phyloP scores from a whole-genome alignment of 1,284 basidiomycete species.

The Sphaerobolus stellatus region DNA sequence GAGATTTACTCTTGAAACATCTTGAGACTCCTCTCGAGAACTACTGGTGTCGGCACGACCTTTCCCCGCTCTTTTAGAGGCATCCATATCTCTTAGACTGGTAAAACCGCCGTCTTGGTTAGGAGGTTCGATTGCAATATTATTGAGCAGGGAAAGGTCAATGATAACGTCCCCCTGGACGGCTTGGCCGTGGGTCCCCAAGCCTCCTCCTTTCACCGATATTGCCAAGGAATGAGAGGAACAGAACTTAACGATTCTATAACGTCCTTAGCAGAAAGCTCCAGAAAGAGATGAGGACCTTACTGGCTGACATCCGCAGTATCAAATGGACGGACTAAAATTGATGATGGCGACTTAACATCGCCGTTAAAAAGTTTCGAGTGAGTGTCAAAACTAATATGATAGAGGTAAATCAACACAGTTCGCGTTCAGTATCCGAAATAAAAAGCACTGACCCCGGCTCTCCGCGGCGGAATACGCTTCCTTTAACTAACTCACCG shows the following conservation, averaged over 20 bases:
- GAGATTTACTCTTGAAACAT: too few relatives aligned
- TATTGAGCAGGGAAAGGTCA: conserved; percentile 68
- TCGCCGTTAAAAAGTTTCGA: conserved; percentile 79
- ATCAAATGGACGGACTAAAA: conserved; percentile 67
- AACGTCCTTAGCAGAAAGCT: conserved; percentile 9
- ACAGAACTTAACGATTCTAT: conserved; percentile 71
- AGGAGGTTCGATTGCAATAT: conserved; percentile 66
- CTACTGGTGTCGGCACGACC: too few relatives aligned
- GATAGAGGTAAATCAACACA: conserved; percentile 1
- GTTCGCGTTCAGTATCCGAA: background rate
- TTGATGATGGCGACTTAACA: conserved; percentile 55
- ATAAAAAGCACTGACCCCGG: conserved; percentile 36
- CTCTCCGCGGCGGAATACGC: conserved; percentile 45
- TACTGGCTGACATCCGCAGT: conserved; percentile 75
- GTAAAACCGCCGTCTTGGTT: conserved; percentile 51
- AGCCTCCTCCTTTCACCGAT: conserved; percentile 86
- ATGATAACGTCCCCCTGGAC: conserved; percentile 82
- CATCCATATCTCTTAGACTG: conserved; percentile 52
- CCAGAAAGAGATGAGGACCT: conserved; percentile 28
- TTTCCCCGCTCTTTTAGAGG: conserved; percentile 53
- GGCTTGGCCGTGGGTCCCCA: conserved; percentile 86
- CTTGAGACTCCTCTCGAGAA: too few relatives aligned
- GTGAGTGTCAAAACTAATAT: conserved; percentile 57
- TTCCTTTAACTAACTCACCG: conserved; percentile 44
- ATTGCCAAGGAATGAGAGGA: conserved; percentile 63